Conservation (phyloP, 352 stramenopile species). For the Lagenidium giganteum region DNA sequence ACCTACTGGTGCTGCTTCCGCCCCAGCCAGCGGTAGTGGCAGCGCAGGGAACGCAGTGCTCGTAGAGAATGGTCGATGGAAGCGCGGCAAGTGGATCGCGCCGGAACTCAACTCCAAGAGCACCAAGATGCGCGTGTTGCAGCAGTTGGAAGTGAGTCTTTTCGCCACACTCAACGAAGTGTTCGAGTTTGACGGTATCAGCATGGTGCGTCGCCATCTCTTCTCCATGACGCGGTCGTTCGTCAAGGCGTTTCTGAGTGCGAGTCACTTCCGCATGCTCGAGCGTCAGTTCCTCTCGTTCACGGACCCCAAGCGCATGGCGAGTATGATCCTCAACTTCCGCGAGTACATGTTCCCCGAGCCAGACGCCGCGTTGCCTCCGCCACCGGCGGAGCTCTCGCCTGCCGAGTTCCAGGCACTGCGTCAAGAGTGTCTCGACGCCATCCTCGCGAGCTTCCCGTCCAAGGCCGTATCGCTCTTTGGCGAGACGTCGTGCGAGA, state of each 20-base stretch:
- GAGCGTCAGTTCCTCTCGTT: conserved; percentile 78
- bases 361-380: conserved; percentile 2
- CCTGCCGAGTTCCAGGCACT: conserved; percentile 42
- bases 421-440: conserved; percentile 60
- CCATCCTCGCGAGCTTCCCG: conserved; percentile 65
- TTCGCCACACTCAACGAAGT: conserved; percentile 72
- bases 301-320: conserved; percentile 65
- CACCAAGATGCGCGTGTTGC: conserved; percentile 76
- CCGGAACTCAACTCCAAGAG: conserved; percentile 66
- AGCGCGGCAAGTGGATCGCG: conserved; percentile 57
- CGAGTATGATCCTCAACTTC: conserved; percentile 40
- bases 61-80: conserved; percentile 40
- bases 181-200: conserved; percentile 85
- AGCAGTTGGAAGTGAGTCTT: conserved; percentile 75
- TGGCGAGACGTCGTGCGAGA: conserved; percentile 66
- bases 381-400: conserved; percentile 10
- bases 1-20: not conserved
- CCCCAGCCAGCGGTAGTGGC: not conserved
- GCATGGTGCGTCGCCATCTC: conserved; percentile 74
- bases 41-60: conserved; percentile 17
- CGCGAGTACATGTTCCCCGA: conserved; percentile 62
- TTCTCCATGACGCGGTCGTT: conserved; percentile 79
- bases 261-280: conserved; percentile 79
- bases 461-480: conserved; percentile 73
- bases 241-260: conserved; percentile 74